phyloP scores from a whole-genome alignment of 1,139 yeast species.

The Hansenula lynferdii region DNA sequence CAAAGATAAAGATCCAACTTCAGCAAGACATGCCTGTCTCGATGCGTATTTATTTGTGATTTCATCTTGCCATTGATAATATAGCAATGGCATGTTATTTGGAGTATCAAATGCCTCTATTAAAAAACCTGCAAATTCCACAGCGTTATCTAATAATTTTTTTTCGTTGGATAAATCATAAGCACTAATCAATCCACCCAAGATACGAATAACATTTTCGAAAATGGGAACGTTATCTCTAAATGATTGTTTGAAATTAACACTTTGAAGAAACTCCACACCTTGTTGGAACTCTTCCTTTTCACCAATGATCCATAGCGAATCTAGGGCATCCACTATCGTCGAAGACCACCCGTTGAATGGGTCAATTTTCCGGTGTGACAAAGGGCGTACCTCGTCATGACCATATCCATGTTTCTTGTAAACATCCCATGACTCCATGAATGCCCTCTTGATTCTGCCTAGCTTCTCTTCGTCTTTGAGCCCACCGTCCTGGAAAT shows the following conservation, averaged over 20 bases:
- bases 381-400: constrained; percentile 48
- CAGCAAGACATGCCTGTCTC: constrained; percentile 52
- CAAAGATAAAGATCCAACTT: constrained; percentile 61
- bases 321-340: constrained; percentile 66
- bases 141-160: constrained; percentile 50
- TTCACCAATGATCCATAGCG: constrained; percentile 59
- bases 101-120: constrained; percentile 67
- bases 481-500: constrained; percentile 24
- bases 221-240: constrained; percentile 53
- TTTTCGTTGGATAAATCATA: constrained; percentile 59
- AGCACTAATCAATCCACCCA: constrained; percentile 71
- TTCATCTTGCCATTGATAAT: constrained; percentile 49
- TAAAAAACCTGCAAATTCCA: constrained; percentile 60
- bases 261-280: constrained; percentile 40
- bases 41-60: constrained; percentile 43
- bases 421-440: constrained; percentile 55
- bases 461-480: constrained; percentile 33
- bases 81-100: constrained; percentile 64
- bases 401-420: constrained; percentile 62
- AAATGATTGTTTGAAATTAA: constrained; percentile 45
- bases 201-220: constrained; percentile 64
- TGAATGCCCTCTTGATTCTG: constrained; percentile 46
- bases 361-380: constrained; percentile 29
- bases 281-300: constrained; percentile 50
- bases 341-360: constrained; percentile 47